Base-by-base conservation (phyloP, 148 eudicot species). In the Heliamphora exappendiculata region DNA sequence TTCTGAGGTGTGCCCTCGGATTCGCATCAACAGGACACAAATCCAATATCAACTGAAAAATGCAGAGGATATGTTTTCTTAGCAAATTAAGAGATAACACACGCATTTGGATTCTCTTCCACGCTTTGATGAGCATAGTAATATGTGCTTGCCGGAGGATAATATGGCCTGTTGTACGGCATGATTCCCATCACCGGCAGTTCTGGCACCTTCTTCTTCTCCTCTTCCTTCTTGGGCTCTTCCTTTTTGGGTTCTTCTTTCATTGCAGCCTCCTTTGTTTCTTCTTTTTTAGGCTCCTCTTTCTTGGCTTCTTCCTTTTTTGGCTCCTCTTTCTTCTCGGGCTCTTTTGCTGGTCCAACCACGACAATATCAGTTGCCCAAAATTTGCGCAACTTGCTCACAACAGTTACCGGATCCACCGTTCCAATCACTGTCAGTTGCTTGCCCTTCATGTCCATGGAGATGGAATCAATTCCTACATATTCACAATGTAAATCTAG, bases 261-360 rank as follows among this genome's bases (percentile, higher is more conserved):
- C 1, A 58, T 11, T 44, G 75, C 82, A 33, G 79, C 86, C 42
- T 80, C 76, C 65, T 82, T 78, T 0, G 74, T 36, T 22, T 80
- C 82, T 19, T 77, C 84, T 39, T 81, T 74, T 44, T 81, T 81
- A 0, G 68, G 39, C 44, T 79, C 82, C 19, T 82, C 85, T 50
- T 79, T 79, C 62, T 82, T 82, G n/a, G 80, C 53, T 70, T 81
- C 87, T 76, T 80, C 86, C 29, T 83, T 81, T 76, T 83, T 84
- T 10, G 78, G 73, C 76, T 83, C 87, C 44, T 78, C 80, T 63
- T 78, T 78, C 78, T 83, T 83, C 72, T 85, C 80, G 2, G 86
- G 86, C 77, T 86, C 91, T 55, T 86, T 81, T 29, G 86, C 89
- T 3, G 89, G 91, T 11, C 89, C 91, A 12, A 88, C 89, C 3